A percentile compares a stretch with the other conserved stretches of the same genome.
Conservation (phyloP, 75 land plant genomes). For the Chamaecyparis obtusa region DNA sequence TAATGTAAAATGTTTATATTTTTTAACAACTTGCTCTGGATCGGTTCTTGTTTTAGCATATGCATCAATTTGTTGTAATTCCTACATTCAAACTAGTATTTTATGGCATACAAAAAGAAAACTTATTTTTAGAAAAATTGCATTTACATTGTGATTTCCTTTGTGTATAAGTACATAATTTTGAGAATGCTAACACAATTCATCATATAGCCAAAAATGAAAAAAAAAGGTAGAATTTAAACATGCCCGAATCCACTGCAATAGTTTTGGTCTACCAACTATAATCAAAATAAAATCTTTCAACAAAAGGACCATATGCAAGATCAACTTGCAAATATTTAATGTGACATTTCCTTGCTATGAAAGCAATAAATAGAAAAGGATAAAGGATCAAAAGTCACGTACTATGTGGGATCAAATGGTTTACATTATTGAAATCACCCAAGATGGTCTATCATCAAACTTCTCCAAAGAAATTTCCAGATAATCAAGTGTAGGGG, state of each 20-base stretch:
- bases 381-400: neutral
- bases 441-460: slow-evolving; percentile 2
- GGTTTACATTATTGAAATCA: neutral
- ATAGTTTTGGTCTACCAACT: slow-evolving; percentile 64
- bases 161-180: neutral
- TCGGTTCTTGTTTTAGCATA: too few species aligned
- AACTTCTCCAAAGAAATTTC: slow-evolving; percentile 4
- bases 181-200: neutral
- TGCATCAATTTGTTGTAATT: too few species aligned
- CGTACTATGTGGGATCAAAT: neutral
- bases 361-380: neutral
- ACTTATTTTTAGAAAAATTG: too few species aligned
- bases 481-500: slow-evolving; percentile 2
- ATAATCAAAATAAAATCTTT: slow-evolving; percentile 57
- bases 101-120: too few species aligned
- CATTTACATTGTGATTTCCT: too few species aligned
- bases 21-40: too few species aligned
- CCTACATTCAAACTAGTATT: too few species aligned
- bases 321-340: slow-evolving; percentile 61
- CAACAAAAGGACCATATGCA: slow-evolving; percentile 84
- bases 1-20: too few species aligned
- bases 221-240: neutral
- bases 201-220: neutral
- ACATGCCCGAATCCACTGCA: slow-evolving; percentile 75
- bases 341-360: neutral